Base-by-base conservation (phyloP, 176 grass and related monocot genomes). In the Cymbopogon citratus region DNA sequence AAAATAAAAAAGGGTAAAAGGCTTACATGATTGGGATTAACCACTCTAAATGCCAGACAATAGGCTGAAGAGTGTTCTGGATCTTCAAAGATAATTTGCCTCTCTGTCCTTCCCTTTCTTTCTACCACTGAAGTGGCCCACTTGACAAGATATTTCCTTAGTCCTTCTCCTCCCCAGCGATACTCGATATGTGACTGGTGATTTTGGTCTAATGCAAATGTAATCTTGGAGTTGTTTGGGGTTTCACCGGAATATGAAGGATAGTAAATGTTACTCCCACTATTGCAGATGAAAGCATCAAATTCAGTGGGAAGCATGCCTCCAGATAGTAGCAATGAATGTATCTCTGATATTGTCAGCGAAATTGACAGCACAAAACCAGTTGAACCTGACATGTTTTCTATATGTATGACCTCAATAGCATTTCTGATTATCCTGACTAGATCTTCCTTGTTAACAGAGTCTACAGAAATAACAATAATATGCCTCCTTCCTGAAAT, bases 171-270 rank as follows among this genome's bases (percentile, higher is more conserved):
- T 35, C 96, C 96, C 96, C 96, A 99, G 31, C 92, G 87, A 85
- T 95, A 93, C 60, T 99, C 92, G 23, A 99, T 99, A 63, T 99
- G 96, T 77, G 92, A 89, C 45, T 90, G 90, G 63, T 99, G 94
- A 83, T 95, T 92, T 66, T 87, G 83, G 83, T 99, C 96, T 71
- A 99, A 76, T 74, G 69, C 79, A 80, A 91, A 90, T 66, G 81
- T 74, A 74, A 86, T 78, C 81, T 88, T 86, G 23, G 83, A 85
- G 75, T 84, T 89, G 60, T 56, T 87, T 66, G 92, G 44, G 11
- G 65, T 90, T 85, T 85, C 88, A 70, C 90, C 92, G 4, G 31
- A 75, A 88, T 83, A 75, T 71, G 79, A 84, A 68, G 96, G 91
- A 76, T 99, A 99, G 78, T 99, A 99, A 74, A 99, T 84, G 64